Evolutionary conservation across 257 asterid genomes (phyloP), one percentile per base, ranked within the genome.

Genomic region (Paulownia fortunei): DNA sequence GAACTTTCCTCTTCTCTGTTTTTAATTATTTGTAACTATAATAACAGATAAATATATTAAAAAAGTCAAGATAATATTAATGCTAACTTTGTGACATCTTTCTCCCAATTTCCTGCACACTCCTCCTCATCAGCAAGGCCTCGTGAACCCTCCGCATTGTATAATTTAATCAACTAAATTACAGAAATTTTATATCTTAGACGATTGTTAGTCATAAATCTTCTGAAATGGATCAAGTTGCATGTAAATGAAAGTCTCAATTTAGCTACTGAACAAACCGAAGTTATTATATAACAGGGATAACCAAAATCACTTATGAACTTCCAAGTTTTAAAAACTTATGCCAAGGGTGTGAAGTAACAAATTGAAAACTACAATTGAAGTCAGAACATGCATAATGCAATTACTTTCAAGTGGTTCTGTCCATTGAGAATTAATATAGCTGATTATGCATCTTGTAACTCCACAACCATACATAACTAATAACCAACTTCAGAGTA

Each of bases 371-470:
- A 60, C 44, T 19, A 60, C 44, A 42, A 37, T 47, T 72, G 56
- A 55, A 64, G 59, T 66, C 16, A 72, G 12, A 65, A 44, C 42
- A 44, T 13, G 62, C 65, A 76, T 7, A 55, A 58, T 19, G 4
- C 56, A 65, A 49, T 55, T n/a, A 12, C 6, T 23, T 61, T 27
- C 39, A 76, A 21, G 49, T 23, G 24, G 8, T 55, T 26, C 9
- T 34, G 18, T 18, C 58, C 54, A 16, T 44, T 5, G 37, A 30
- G 18, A 55, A 75, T 41, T 23, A 59, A 39, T 5, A 54, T 23
- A 52, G 58, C 27, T 66, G 61, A 34, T 52, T 68, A 71, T 19
- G 69, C 68, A 66, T 67, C 51, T 46, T 4, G 18, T 37, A 64
- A n/a, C 26, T 69, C 37, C n/a, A 73, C 8, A 18, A 58, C 23